Conservation (phyloP, 192 early-diverging fungal species). For the Chytriomyces confervae region DNA sequence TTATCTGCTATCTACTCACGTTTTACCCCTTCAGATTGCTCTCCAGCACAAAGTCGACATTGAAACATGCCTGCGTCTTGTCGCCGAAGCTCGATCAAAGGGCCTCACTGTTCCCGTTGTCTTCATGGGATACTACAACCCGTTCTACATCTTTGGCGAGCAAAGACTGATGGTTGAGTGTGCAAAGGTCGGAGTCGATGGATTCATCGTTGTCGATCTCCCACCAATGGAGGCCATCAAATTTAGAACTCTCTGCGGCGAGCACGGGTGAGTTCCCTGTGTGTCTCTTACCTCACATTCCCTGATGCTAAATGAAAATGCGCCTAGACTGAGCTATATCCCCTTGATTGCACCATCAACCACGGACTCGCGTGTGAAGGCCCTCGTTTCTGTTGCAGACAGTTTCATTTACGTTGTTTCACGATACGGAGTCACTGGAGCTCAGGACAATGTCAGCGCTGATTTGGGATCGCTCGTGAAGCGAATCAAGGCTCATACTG, state of each 20-base stretch:
- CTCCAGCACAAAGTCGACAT: slow-evolving; percentile 82
- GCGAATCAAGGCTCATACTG: slow-evolving; percentile 80
- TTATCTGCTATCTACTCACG: slow-evolving; percentile 11
- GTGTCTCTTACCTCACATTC: not conserved
- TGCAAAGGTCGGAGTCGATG: slow-evolving; percentile 84
- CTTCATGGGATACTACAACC: slow-evolving; percentile 99
- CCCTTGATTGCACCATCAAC: slow-evolving; percentile 95
- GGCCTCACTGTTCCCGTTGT: slow-evolving; percentile 91
- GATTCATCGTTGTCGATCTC: slow-evolving; percentile 96
- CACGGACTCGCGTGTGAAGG: slow-evolving; percentile 79
- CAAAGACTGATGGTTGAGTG: slow-evolving; percentile 83
- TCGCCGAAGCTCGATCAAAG: slow-evolving; percentile 75
- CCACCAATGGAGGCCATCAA: slow-evolving; percentile 93
- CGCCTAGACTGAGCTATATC: slow-evolving; percentile 75
- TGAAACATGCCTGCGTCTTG: slow-evolving; percentile 77
- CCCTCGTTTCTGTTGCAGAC: slow-evolving; percentile 81
- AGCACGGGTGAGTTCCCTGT: slow-evolving; percentile 60
- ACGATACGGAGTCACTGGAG: slow-evolving; percentile 93
- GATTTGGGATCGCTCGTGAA: slow-evolving; percentile 76
- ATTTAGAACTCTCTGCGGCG: slow-evolving; percentile 80
- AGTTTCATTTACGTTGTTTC: slow-evolving; percentile 97
- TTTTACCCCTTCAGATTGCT: slow-evolving; percentile 61
- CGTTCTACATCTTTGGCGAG: slow-evolving; percentile 94
- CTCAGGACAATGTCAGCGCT: slow-evolving; percentile 65
- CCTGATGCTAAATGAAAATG: not conserved